These are phyloP conservation scores for Suhomyces vadensis DNA, from an alignment of 805 yeast species.

Conservation along the genomic window DNA sequence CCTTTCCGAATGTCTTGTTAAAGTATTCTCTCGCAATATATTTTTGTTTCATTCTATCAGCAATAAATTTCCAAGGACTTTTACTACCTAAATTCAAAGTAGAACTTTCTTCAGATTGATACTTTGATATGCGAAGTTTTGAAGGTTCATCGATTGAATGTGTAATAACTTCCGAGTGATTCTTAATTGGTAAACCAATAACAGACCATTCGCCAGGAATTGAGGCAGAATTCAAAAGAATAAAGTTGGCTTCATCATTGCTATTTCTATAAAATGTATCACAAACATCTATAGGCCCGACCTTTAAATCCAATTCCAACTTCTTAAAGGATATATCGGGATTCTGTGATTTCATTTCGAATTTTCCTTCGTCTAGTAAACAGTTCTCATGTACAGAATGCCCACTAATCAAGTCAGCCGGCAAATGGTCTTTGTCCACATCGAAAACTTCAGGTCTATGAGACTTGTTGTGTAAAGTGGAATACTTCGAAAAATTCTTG, in stretches of 20 bases:
- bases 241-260: slow-evolving; percentile 45
- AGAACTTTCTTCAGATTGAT: slow-evolving; percentile 20
- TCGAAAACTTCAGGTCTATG: slow-evolving; percentile 16
- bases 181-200: slow-evolving; percentile 63
- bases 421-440: slow-evolving; percentile 1
- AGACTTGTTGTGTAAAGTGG: slow-evolving; percentile 33
- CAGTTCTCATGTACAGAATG: slow-evolving; percentile 25
- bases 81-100: slow-evolving; percentile 6
- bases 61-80: slow-evolving; percentile 56
- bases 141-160: slow-evolving; percentile 55
- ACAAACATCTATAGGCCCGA: slow-evolving; percentile 51
- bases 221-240: slow-evolving; percentile 75
- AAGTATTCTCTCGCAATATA: slow-evolving; percentile 33
- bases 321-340: slow-evolving; percentile 7
- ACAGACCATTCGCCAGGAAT: slow-evolving; percentile 87
- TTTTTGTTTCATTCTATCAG: slow-evolving; percentile 45
- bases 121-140: slow-evolving; percentile 26
- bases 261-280: slow-evolving; percentile 37
- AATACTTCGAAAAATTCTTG: slow-evolving; percentile 59
- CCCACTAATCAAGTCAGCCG: slow-evolving; percentile 10
- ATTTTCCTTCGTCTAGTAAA: slow-evolving; percentile 17
- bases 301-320: slow-evolving; percentile 8
- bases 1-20: slow-evolving; percentile 15
- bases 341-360: neutral
- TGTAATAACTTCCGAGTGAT: slow-evolving; percentile 50